Evolutionary conservation across 2,329 filamentous ascomycete species (phyloP), one percentile per base, ranked within the genome.

Genomic region (Sclerotinia glacialis): DNA sequence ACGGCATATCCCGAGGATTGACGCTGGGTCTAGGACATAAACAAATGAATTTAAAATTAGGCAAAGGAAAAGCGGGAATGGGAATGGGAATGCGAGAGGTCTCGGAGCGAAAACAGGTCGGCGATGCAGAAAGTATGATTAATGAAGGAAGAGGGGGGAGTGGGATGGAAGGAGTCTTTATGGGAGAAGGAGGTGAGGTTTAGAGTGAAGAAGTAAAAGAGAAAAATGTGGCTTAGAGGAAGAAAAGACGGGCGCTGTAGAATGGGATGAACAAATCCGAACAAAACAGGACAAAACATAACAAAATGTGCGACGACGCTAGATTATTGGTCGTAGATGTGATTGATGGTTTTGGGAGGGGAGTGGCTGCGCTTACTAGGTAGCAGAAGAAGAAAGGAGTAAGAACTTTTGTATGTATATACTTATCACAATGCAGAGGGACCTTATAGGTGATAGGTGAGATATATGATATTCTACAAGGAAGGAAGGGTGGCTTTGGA

Each of bases 101-200:
- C 68, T 91, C 90, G 67, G 92, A 94, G 80, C 84, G 93, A 71
- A 90, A 91, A 78, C 93, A 97, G 80, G 93, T 97, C 66, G 93
- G 93, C 70, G 93, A 97, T 80, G 89, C 89, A 66, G 91, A 92
- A 79, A 87, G 86, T 76, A 84, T 93, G 81, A 83, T 94, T 73
- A 88, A 90, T 74, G 80, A 76, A 62, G 76, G 75, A 3, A 66
- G 61, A 49, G 70, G 71, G 23, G 69, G 71, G 23, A 70, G 69
- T 59, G 74, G 74, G 8, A 71, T 71, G 47, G 67, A 75, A 60
- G 75, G 76, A 8, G 71, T 77, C n/a, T 77, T 77, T 69, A 71
- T 68, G 56, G 75, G 74, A 9, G 68, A 74, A 16, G 74, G 74
- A 18, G 74, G 75, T 9, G 73, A 77, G 65, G 74, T 77, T 52